These are phyloP conservation scores for Gastrolobium bilobum DNA, from an alignment of 306 rosid genomes.

Conservation along the genomic window DNA sequence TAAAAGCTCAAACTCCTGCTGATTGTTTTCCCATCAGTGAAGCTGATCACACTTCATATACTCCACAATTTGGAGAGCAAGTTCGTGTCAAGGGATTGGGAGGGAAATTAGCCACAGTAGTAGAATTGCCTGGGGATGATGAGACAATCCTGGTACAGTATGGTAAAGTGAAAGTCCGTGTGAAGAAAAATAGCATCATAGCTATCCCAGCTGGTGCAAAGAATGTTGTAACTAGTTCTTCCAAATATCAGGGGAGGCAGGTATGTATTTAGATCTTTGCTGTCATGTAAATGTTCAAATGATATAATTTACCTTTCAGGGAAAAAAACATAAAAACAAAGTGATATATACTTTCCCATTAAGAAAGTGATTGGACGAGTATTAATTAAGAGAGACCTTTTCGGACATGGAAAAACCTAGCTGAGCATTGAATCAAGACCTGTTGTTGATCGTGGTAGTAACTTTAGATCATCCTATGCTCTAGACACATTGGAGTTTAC, in stretches of 20 bases:
- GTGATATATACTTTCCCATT: conserved; percentile 5
- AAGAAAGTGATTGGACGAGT: conserved; percentile 30
- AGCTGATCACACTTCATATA: conserved; percentile 54
- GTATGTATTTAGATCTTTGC: conserved; percentile 52
- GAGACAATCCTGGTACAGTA: conserved; percentile 80
- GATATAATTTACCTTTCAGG: conserved; percentile 23
- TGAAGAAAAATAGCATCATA: conserved; percentile 76
- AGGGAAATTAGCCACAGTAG: conserved; percentile 80
- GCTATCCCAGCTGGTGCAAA: conserved; percentile 60
- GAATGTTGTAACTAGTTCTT: conserved; percentile 55
- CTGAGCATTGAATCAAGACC: conserved; percentile 25
- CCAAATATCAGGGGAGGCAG: conserved; percentile 61
- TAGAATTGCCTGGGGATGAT: conserved; percentile 70
- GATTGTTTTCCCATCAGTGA: conserved; percentile 50
- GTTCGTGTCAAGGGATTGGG: conserved; percentile 75
- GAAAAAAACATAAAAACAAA: not conserved
- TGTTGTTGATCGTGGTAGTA: not conserved
- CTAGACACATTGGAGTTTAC: not conserved
- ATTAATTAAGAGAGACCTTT: conserved; percentile 22
- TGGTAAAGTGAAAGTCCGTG: conserved; percentile 86
- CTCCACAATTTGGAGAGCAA: conserved; percentile 83
- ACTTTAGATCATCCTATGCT: not conserved
- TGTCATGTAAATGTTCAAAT: conserved; percentile 16
- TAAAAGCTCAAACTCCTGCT: conserved; percentile 64
- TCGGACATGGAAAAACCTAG: conserved; percentile 26